Evolutionary conservation across 495 filamentous ascomycete species (phyloP).

Genomic region (Filosporella fistucella): DNA sequence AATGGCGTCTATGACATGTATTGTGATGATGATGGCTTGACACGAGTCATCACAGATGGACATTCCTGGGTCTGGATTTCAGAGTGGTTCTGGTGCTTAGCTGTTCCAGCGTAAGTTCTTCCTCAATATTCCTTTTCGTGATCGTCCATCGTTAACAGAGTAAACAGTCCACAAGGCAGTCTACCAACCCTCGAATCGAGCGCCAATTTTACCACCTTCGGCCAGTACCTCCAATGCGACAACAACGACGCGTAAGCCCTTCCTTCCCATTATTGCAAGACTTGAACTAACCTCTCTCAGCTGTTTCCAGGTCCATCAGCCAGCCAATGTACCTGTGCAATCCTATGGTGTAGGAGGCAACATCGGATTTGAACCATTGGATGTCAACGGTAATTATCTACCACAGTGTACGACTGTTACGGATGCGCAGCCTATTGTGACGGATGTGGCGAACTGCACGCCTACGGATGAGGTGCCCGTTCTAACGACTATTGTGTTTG

Average conservation of each 20-base stretch:
- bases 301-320: neutral
- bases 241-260: neutral
- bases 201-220: neutral
- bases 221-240: neutral
- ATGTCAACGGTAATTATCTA: neutral
- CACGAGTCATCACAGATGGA: conserved; percentile 3
- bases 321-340: neutral
- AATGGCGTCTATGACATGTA: neutral
- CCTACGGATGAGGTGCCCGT: too few species aligned
- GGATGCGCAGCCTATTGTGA: conserved; percentile 1
- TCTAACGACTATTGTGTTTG: too few species aligned
- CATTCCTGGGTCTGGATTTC: neutral
- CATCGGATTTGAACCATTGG: conserved; percentile 3
- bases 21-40: conserved; percentile 1
- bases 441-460: neutral
- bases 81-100: conserved; percentile 1
- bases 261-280: neutral
- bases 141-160: too few species aligned
- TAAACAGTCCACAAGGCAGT: neutral
- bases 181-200: neutral
- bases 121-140: too few species aligned
- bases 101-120: neutral
- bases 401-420: neutral
- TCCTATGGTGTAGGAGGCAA: neutral
- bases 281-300: neutral